Conservation (phyloP, 345 rosid species). For the Diplotaxis tenuifolia region DNA sequence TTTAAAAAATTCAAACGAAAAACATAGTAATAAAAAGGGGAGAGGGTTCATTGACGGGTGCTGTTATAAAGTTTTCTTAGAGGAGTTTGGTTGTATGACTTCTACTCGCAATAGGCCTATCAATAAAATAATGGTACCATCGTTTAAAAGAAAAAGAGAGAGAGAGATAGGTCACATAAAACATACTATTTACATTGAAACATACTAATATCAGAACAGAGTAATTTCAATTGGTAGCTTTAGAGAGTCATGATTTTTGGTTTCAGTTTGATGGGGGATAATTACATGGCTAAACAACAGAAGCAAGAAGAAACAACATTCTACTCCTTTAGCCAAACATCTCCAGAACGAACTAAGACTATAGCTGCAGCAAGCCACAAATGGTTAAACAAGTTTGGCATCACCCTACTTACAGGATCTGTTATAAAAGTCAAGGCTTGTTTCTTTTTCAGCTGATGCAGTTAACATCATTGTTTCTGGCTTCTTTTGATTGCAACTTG, state of each 20-base stretch:
- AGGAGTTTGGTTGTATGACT: too few species aligned
- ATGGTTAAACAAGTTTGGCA: conserved; percentile 25
- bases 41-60: too few species aligned
- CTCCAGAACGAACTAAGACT: conserved; percentile 15
- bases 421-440: conserved; percentile 18
- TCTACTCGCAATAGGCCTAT: too few species aligned
- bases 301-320: conserved; percentile 26
- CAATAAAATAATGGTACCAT: not conserved
- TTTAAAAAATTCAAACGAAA: too few species aligned
- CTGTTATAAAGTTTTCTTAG: too few species aligned
- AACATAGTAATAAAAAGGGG: too few species aligned
- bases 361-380: conserved; percentile 23
- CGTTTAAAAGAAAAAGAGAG: not conserved
- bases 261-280: too few species aligned
- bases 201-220: not conserved
- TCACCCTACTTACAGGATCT: conserved; percentile 12
- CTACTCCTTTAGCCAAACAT: conserved; percentile 30
- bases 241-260: conserved; percentile 9
- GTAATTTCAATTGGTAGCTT: conserved; percentile 21
- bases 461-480: conserved; percentile 38
- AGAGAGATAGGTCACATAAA: not conserved
- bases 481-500: conserved; percentile 35
- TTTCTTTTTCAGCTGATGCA: conserved; percentile 35
- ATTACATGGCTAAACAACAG: conserved; percentile 36
- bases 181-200: conserved; percentile 29